Conservation (phyloP, 148 eudicot genomes). For the Spergularia bocconei region DNA sequence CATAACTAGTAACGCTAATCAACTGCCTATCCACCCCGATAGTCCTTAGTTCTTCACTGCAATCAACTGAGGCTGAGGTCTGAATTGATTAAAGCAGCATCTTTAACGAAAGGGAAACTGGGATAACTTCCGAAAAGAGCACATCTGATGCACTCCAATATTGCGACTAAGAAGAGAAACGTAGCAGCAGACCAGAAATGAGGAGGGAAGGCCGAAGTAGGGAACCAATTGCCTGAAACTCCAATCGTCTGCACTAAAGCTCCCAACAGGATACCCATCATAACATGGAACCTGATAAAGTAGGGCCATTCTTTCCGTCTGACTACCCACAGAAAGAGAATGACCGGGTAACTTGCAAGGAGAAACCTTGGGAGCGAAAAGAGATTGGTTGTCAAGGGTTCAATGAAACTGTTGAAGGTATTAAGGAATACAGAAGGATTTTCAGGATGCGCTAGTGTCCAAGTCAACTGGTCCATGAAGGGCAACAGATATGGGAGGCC, state of each 20-base stretch:
- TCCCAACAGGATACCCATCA: conserved; percentile 69
- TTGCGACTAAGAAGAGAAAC: conserved; percentile 43
- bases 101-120: conserved; percentile 66
- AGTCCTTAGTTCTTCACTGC: no score
- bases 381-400: conserved; percentile 49
- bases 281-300: conserved; percentile 76
- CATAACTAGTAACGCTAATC: no score
- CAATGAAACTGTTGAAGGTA: conserved; percentile 46
- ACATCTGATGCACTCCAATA: conserved; percentile 57
- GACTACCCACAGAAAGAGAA: conserved; percentile 60
- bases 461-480: conserved; percentile 53
- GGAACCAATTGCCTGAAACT: conserved; percentile 60
- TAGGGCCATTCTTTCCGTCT: conserved; percentile 80
- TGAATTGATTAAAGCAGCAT: conserved; percentile 69
- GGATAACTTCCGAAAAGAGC: conserved; percentile 70
- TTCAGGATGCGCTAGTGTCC: conserved; percentile 70
- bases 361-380: conserved; percentile 61
- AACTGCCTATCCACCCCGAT: no score
- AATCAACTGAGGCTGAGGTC: conserved; percentile 27
- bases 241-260: conserved; percentile 57
- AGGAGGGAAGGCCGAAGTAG: conserved; percentile 56
- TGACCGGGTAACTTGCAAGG: conserved; percentile 46
- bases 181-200: conserved; percentile 66
- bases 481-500: conserved; percentile 76
- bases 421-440: conserved; percentile 67